Percentiles rank a stretch among this genome's conserved stretches.
phyloP scores from a whole-genome alignment of 495 filamentous ascomycete genomes.

The Xylaria acuta region DNA sequence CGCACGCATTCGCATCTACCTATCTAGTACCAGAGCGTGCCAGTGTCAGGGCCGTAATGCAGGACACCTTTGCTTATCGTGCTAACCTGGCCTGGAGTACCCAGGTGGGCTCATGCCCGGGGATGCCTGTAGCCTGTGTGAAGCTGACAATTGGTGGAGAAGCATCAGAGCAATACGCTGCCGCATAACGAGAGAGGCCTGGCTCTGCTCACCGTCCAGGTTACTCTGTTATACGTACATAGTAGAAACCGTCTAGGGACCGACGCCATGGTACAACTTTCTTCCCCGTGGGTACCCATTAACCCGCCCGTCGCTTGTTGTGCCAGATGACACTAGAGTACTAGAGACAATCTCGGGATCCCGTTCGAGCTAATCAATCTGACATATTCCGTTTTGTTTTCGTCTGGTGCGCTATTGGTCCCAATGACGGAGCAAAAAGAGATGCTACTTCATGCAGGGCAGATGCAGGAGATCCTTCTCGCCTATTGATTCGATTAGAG shows the following conservation, averaged over 20 bases:
- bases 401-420: slow-evolving; percentile 22
- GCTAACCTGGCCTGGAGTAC: slow-evolving; percentile 10
- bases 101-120: slow-evolving; percentile 9
- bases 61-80: slow-evolving; percentile 19
- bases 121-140: slow-evolving; percentile 6
- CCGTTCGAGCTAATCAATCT: slow-evolving; percentile 13
- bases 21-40: not conserved
- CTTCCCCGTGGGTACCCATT: slow-evolving; percentile 17
- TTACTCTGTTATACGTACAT: too few species aligned
- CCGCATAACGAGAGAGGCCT: not conserved
- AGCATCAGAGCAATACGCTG: not conserved
- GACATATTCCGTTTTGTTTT: slow-evolving; percentile 28
- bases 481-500: not conserved
- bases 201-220: not conserved
- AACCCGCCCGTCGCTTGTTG: not conserved
- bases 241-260: slow-evolving; percentile 3
- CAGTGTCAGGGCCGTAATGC: slow-evolving; percentile 10
- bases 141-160: slow-evolving; percentile 19
- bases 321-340: slow-evolving; percentile 19
- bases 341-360: slow-evolving; percentile 4
- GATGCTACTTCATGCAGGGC: slow-evolving; percentile 23
- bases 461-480: slow-evolving; percentile 20
- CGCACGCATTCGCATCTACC: slow-evolving; percentile 7
- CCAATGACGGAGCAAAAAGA: slow-evolving; percentile 18
- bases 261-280: slow-evolving; percentile 13